Evolutionary conservation across 345 rosid genomes (phyloP), one percentile per base, ranked within the genome.

Genomic region (Excoecaria agallocha): DNA sequence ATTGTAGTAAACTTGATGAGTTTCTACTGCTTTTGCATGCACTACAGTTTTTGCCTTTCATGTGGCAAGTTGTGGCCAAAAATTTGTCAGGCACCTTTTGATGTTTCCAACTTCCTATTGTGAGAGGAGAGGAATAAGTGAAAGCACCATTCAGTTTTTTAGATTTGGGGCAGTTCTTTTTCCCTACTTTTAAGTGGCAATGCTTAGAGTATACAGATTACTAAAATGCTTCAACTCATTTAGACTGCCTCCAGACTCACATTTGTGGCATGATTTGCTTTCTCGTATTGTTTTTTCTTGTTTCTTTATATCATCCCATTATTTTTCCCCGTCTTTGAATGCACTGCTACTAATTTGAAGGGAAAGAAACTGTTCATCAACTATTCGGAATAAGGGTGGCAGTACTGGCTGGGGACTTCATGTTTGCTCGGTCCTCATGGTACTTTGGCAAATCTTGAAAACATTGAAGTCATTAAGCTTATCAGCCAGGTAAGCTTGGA

Each of bases 391-490:
- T 97, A 39, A 90, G 99, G 81, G 90, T 95, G 24, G 97, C 98
- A 6, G 87, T 93, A 48, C 77, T 95, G 82, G 98, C 96, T 38
- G 98, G 97, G 71, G 99, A 95, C 72, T 95, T 90, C 81, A 90
- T 93, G 98, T 95, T 93, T 85, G 98, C 96, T 83, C 99, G 93
- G 83, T 91, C 99, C 3, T 95, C 98, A 16, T 93, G 99, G 98
- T 93, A 89, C 85, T 87, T n/a, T 95, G 1, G 98, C 99, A 25
- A 95, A 93, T 82, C 97, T 95, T 6, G 99, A 93, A 79, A 95
- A 91, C 79, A 84, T 95, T 12, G 89, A 93, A 84, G 96, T 93
- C 81, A 95, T 93, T 84, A 95, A 93, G 79, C 97, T 95, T 71
- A 95, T 95, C 64, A 91, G 98, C 82, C 98, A 91, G 97, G 98